Percentiles rank a stretch among this genome's conserved stretches.
phyloP scores from a whole-genome alignment of 257 asterid species.

The Agastache rugosa region DNA sequence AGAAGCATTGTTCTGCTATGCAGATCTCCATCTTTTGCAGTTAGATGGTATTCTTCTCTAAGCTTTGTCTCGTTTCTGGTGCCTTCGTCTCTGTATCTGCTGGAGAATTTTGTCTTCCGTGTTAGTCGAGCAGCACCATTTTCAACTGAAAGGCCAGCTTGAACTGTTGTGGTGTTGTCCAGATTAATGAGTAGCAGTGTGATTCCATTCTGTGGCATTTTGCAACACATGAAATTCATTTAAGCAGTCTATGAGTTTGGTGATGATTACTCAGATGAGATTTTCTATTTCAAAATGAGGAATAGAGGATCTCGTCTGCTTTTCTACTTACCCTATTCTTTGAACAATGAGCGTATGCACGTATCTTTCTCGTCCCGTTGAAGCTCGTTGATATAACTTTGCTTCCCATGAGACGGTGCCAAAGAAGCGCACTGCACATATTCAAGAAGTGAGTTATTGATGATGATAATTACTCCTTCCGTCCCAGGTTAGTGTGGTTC shows the following conservation, averaged over 20 bases:
- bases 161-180: slow-evolving; percentile 55
- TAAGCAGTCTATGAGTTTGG: background rate
- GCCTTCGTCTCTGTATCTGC: slow-evolving; percentile 16
- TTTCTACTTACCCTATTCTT: slow-evolving; percentile 62
- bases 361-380: slow-evolving; percentile 59
- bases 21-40: slow-evolving; percentile 68
- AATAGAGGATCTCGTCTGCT: background rate
- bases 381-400: slow-evolving; percentile 64
- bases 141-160: slow-evolving; percentile 51
- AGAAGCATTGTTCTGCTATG: slow-evolving; percentile 81
- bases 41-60: slow-evolving; percentile 82
- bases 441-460: background rate
- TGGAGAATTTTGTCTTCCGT: background rate
- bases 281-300: background rate
- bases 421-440: slow-evolving; percentile 77
- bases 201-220: slow-evolving; percentile 61
- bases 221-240: background rate
- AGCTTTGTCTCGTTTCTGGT: slow-evolving; percentile 15
- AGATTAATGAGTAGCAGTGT: slow-evolving; percentile 80
- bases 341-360: slow-evolving; percentile 85
- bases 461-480: too few relatives aligned
- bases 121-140: slow-evolving; percentile 42
- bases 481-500: too few relatives aligned
- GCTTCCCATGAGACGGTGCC: slow-evolving; percentile 93
- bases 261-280: background rate